Evolutionary conservation across 441 rosid species (phyloP).

Genomic region (Erysimum pusillum): DNA sequence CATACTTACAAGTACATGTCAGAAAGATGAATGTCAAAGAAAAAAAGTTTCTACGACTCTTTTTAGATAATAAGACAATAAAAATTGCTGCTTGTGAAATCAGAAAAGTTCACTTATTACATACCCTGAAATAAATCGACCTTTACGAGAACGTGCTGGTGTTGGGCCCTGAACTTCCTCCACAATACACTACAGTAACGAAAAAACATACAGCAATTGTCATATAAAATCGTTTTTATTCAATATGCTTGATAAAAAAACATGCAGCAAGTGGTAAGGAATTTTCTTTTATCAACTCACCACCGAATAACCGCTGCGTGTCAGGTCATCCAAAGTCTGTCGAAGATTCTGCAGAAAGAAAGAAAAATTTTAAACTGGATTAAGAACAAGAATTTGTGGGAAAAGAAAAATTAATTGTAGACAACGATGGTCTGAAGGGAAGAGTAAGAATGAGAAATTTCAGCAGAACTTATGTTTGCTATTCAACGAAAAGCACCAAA

Average conservation of each 20-base stretch:
- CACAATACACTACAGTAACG: slow-evolving; percentile 82
- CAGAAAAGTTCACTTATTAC: slow-evolving; percentile 28
- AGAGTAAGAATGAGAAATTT: neutral
- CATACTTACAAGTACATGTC: slow-evolving; percentile 54
- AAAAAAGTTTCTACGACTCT: neutral
- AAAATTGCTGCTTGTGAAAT: neutral
- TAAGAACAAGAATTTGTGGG: neutral
- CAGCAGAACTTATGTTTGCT: slow-evolving; percentile 5
- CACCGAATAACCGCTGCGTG: slow-evolving; percentile 92
- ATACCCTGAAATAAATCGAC: slow-evolving; percentile 98
- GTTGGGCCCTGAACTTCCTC: slow-evolving; percentile 98
- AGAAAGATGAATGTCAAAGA: slow-evolving; percentile 39
- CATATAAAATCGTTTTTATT: neutral
- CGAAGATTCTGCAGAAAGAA: slow-evolving; percentile 84
- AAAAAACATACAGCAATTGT: slow-evolving; percentile 3
- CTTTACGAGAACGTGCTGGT: slow-evolving; percentile 95
- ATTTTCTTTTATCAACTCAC: slow-evolving; percentile 54
- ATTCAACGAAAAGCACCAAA: slow-evolving; percentile 7
- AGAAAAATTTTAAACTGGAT: slow-evolving; percentile 22
- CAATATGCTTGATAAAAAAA: neutral
- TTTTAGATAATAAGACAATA: neutral
- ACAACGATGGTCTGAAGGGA: slow-evolving; percentile 6
- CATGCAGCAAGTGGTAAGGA: neutral
- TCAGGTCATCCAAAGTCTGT: slow-evolving; percentile 97
- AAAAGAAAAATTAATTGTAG: slow-evolving; percentile 14